Evolutionary conservation across 306 rosid genomes (phyloP).

Genomic region (Pterocarpus macrocarpus): DNA sequence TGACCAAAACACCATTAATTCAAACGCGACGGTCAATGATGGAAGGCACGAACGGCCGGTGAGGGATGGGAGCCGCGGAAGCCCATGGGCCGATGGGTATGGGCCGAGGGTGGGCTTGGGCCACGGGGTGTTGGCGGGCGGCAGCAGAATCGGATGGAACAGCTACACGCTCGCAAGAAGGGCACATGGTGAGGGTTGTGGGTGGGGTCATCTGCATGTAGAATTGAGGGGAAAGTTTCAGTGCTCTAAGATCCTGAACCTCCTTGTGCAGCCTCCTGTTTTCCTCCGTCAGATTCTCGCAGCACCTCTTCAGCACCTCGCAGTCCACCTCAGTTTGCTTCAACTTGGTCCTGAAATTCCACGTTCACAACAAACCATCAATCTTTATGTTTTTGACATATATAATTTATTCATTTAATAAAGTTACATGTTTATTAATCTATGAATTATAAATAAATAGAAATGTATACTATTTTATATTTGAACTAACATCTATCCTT

Average conservation of each 20-base stretch:
- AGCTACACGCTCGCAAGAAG: constrained; percentile 89
- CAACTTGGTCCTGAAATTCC: constrained; percentile 72
- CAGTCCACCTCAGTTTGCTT: constrained; percentile 98
- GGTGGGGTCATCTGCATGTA: constrained; percentile 99
- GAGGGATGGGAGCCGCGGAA: background rate
- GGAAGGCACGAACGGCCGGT: constrained; percentile 47
- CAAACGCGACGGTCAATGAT: constrained; percentile 7
- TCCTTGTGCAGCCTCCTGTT: constrained; percentile 93
- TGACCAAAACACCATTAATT: constrained; percentile 40
- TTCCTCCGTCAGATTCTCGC: constrained; percentile 93
- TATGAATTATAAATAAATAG: no score
- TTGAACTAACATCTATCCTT: no score
- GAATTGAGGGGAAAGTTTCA: constrained; percentile 94
- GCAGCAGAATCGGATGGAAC: constrained; percentile 65
- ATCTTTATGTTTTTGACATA: no score
- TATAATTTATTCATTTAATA: no score
- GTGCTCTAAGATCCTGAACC: constrained; percentile 93
- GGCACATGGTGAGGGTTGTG: constrained; percentile 96
- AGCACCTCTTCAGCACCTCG: constrained; percentile 87
- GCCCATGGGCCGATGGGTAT: constrained; percentile 48
- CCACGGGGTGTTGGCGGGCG: constrained; percentile 40
- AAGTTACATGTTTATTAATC: no score
- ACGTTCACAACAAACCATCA: background rate
- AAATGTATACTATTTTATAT: no score
- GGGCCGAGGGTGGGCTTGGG: constrained; percentile 42